Evolutionary conservation across 148 eudicot genomes (phyloP), one percentile per base, ranked within the genome.

Genomic region (Tetragonia tetragonoides): DNA sequence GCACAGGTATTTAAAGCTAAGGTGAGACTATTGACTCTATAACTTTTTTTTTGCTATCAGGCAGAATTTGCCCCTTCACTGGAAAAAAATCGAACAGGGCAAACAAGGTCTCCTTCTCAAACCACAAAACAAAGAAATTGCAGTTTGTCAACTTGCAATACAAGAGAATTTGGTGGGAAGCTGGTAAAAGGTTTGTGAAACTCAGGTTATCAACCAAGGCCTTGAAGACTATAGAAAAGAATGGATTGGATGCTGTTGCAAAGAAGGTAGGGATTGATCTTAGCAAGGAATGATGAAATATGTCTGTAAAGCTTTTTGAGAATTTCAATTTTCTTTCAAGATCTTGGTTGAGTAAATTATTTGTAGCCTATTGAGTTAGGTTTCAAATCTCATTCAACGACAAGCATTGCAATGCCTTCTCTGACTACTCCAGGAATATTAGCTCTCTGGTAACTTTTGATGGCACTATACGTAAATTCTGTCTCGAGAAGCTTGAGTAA

Each of bases 261-360:
- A 95, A 95, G 89, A 91, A 95, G 86, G 99, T 97, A 34, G 99
- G 99, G 73, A 90, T 93, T 71, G 97, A 95, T 84, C 97, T 95
- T 62, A 64, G 93, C 75, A 95, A 95, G 88, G 74, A 84, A 68
- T 93, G 77, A 81, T 20, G 7, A 37, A 76, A 72, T 41, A 59
- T 80, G 70, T 60, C 70, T 77, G 80, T 73, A 72, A 74, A 80
- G 74, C 77, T 67, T 23, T 61, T 18, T 51, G 54, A 18, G 53
- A 40, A 51, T 75, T 83, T 80, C 75, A 65, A 70, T 56, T 49
- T 56, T n/a, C 11, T 5, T 49, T 62, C 42, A 14, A 41, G 41
- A 74, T 34, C 44, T 53, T 23, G 17, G 20, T 62, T 18, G 66
- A 6, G 61, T 38, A 39, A 73, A 61, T 72, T 60, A 73, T 66